These are phyloP conservation scores for Pseudonitzschia pungens DNA, from an alignment of 108 stramenopile genomes.

Conservation along the genomic window DNA sequence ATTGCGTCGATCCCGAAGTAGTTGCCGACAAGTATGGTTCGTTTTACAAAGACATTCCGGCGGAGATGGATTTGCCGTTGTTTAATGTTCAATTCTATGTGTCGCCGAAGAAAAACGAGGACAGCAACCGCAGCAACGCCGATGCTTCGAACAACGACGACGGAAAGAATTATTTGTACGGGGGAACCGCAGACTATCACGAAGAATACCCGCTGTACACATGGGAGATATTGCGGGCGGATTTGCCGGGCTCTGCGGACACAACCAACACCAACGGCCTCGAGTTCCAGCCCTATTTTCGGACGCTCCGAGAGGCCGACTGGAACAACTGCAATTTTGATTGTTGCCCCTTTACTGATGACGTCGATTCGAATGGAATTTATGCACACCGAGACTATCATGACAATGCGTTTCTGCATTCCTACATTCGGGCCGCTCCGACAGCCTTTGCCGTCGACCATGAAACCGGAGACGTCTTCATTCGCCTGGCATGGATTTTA, in stretches of 20 bases:
- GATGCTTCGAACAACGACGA: neutral
- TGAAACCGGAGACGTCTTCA: conserved; percentile 13
- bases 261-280: neutral
- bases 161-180: conserved; percentile 1
- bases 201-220: neutral
- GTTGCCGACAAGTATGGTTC: neutral
- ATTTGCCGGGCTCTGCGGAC: neutral
- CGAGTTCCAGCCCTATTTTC: conserved; percentile 19
- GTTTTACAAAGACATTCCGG: too few relatives aligned
- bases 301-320: neutral
- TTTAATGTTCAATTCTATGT: neutral
- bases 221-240: conserved; percentile 9
- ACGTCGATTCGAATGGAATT: neutral
- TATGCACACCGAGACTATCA: neutral
- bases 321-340: conserved; percentile 13
- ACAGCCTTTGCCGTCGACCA: conserved; percentile 15
- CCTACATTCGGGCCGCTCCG: conserved; percentile 11
- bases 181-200: neutral
- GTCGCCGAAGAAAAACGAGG: neutral
- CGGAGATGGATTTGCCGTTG: neutral
- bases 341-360: conserved; percentile 6
- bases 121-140: neutral
- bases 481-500: conserved; percentile 27
- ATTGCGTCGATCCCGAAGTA: neutral
- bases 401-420: neutral